Evolutionary conservation across 1,139 yeast species (phyloP).

Genomic region (Nakaseomyces delphensis): DNA sequence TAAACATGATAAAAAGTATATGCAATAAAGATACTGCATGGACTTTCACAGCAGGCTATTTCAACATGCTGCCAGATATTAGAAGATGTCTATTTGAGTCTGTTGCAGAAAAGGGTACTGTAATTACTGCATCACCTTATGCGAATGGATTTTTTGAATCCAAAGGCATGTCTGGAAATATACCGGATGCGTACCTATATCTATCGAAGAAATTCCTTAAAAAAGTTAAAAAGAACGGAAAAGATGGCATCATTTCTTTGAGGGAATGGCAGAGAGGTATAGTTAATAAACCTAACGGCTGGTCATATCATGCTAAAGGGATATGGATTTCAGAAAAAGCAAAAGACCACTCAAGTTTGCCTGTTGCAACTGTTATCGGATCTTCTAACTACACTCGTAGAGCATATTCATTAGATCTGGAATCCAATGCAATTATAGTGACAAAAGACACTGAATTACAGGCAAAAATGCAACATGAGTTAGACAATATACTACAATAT

Average conservation of each 20-base stretch:
- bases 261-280: conserved; percentile 84
- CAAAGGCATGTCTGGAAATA: conserved; percentile 66
- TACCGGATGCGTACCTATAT: conserved; percentile 83
- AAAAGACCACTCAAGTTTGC: conserved; percentile 38
- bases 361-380: conserved; percentile 75
- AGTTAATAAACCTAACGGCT: conserved; percentile 73
- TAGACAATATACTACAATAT: conserved; percentile 49
- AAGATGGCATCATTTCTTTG: conserved; percentile 43
- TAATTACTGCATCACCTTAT: conserved; percentile 83
- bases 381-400: conserved; percentile 90
- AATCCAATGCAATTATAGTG: conserved; percentile 70
- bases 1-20: conserved; percentile 51
- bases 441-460: conserved; percentile 61
- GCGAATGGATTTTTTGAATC: conserved; percentile 92
- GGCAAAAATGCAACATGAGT: conserved; percentile 49
- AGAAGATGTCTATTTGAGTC: conserved; percentile 52
- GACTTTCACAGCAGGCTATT: conserved; percentile 95
- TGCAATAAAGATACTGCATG: conserved; percentile 53
- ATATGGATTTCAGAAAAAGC: conserved; percentile 67
- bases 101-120: conserved; percentile 49
- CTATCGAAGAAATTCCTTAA: conserved; percentile 63
- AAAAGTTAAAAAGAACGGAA: conserved; percentile 41
- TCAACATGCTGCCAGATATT: conserved; percentile 78
- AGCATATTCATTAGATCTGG: conserved; percentile 81
- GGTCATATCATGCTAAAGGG: conserved; percentile 99